Percentiles rank a stretch among this genome's conserved stretches.
phyloP scores from a whole-genome alignment of 1,139 yeast species.

The Nakaseomyces sp. region DNA sequence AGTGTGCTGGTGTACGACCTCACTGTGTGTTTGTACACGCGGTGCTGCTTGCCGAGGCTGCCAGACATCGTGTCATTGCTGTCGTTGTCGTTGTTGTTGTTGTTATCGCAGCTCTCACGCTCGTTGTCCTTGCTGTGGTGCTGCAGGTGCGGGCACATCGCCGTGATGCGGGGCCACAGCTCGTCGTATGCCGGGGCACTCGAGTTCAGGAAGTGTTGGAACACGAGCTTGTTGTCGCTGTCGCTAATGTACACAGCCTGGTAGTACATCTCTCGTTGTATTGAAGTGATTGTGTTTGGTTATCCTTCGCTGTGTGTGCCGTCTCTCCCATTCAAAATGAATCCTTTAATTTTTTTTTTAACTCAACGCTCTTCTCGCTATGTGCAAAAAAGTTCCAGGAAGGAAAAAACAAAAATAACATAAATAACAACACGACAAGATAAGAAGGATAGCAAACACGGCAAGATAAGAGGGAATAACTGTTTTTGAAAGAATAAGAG shows the following conservation, averaged over 20 bases:
- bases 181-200: slow-evolving; percentile 25
- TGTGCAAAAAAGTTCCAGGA: no score
- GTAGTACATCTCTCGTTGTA: background rate
- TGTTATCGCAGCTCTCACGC: no score
- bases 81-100: no score
- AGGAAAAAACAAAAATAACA: no score
- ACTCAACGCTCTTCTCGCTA: no score
- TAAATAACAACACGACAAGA: no score
- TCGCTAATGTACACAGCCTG: slow-evolving; percentile 24
- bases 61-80: slow-evolving; percentile 5
- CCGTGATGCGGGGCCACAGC: slow-evolving; percentile 19
- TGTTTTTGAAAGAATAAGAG: no score
- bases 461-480: no score
- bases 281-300: background rate
- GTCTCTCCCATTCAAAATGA: no score
- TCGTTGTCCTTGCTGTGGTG: no score
- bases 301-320: background rate
- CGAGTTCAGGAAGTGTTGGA: slow-evolving; percentile 24
- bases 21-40: slow-evolving; percentile 14
- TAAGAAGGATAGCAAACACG: no score
- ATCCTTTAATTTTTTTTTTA: no score
- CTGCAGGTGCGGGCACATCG: slow-evolving; percentile 20
- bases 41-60: slow-evolving; percentile 19
- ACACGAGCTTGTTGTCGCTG: slow-evolving; percentile 19
- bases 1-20: background rate